Percentiles rank a stretch among this genome's conserved stretches.
phyloP scores from a whole-genome alignment of 805 yeast genomes.

The Suhomyces sp. region DNA sequence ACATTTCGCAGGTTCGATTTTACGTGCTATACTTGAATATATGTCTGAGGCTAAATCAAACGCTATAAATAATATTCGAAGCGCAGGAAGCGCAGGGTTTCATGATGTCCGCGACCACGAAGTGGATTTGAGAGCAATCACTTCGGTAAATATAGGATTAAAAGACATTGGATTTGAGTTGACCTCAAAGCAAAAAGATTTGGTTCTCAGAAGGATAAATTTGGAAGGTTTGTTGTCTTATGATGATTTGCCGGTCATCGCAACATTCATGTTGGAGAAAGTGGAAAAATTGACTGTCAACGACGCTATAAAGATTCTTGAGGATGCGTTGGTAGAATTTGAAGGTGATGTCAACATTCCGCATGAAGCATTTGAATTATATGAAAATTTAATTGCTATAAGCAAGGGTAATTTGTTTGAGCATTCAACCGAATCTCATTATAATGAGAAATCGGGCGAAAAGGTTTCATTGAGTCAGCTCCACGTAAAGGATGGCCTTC shows the following conservation, averaged over 20 bases:
- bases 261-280: constrained; percentile 26
- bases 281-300: constrained; percentile 19
- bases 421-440: constrained; percentile 8
- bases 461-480: background rate
- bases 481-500: background rate
- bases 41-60: background rate
- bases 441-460: background rate
- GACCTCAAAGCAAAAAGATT: constrained; percentile 24
- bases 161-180: constrained; percentile 22
- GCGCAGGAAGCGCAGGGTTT: background rate
- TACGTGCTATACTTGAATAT: background rate
- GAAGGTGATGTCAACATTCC: constrained; percentile 33
- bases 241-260: constrained; percentile 31
- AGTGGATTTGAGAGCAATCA: constrained; percentile 16
- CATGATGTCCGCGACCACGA: constrained; percentile 10
- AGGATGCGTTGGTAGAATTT: constrained; percentile 27
- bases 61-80: background rate
- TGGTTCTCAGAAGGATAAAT: constrained; percentile 26
- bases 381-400: constrained; percentile 17
- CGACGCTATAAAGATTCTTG: constrained; percentile 27
- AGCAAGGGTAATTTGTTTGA: background rate
- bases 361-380: constrained; percentile 20
- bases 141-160: constrained; percentile 22
- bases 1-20: background rate
- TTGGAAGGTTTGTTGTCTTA: constrained; percentile 22